phyloP scores from a whole-genome alignment of 345 rosid species.

The Citrus hindsii region DNA sequence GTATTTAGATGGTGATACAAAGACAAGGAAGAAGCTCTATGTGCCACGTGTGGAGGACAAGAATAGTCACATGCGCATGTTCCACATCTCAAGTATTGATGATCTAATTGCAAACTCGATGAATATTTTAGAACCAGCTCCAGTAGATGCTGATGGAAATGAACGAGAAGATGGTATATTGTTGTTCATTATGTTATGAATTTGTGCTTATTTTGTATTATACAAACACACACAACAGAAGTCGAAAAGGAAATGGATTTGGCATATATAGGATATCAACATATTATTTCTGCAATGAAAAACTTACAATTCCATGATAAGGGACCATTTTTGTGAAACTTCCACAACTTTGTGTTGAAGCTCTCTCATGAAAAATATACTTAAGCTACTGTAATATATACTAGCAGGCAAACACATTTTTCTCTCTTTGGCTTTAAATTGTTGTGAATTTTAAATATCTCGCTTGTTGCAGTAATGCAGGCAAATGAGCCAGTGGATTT shows the following conservation, averaged over 20 bases:
- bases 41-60: constrained; percentile 96
- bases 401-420: background rate
- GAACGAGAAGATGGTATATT: constrained; percentile 78
- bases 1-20: constrained; percentile 32
- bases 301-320: background rate
- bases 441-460: constrained; percentile 1
- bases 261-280: background rate
- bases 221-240: background rate
- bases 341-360: background rate
- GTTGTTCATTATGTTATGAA: background rate
- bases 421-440: background rate
- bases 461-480: constrained; percentile 60
- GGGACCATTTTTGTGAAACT: background rate
- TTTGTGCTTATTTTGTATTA: background rate
- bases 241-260: background rate
- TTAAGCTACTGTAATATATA: background rate
- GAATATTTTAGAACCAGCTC: constrained; percentile 91
- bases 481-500: constrained; percentile 78
- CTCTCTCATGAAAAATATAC: background rate
- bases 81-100: constrained; percentile 61
- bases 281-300: background rate
- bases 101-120: constrained; percentile 87
- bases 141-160: constrained; percentile 61
- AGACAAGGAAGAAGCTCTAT: constrained; percentile 59
- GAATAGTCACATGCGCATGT: constrained; percentile 87